Base-by-base conservation (phyloP, 768 basidiomycete genomes). In the Termitomyces sp. region DNA sequence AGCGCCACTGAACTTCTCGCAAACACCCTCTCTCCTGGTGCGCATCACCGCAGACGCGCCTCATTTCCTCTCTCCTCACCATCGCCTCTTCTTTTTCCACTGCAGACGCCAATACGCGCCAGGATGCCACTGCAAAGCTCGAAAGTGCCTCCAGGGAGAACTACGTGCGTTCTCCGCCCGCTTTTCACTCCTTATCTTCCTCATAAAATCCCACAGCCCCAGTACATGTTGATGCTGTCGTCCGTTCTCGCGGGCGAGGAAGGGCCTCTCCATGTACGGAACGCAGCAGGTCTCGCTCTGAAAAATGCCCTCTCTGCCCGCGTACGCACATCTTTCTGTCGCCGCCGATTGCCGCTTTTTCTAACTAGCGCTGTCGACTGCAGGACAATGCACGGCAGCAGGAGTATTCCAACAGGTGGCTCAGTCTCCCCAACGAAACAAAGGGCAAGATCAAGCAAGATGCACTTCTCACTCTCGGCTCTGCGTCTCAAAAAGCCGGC, bases 231-330 rank as follows among this genome's bases (percentile, higher is more conserved):
- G 69, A 93, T 92, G 82, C 87, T 99, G 61, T 88, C 91, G 18
- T 75, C 83, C 18, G 92, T 94, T 63, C 83, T 99, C 47, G 85
- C 87, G 30, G 88, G 93, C 64, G 93, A 95, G 70, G 76, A 62
- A 44, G 82, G 82, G 6, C 78, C 82, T 14, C 67, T 86, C 34
- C 87, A 93, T 71, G 84, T 95, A 53, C 82, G 97, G 64, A 96
- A 92, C 69, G 95, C 96, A n/a, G 95, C 97, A 24, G 95, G 93
- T 71, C 81, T 99, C 52, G 95, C 96, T 20, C 79, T 99, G 74
- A 99, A 98, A 84, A 99, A 99, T 73, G 84, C 94, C 59, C 75
- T 99, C 58, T 84, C 88, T 34, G 93, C 95, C 60, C 81, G 93
- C 67, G 96, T 98, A 78, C 74, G 92, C 56, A 54, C 44, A 5